Base-by-base conservation (phyloP, 2,329 filamentous ascomycete species). In the Cercospora sojina region DNA sequence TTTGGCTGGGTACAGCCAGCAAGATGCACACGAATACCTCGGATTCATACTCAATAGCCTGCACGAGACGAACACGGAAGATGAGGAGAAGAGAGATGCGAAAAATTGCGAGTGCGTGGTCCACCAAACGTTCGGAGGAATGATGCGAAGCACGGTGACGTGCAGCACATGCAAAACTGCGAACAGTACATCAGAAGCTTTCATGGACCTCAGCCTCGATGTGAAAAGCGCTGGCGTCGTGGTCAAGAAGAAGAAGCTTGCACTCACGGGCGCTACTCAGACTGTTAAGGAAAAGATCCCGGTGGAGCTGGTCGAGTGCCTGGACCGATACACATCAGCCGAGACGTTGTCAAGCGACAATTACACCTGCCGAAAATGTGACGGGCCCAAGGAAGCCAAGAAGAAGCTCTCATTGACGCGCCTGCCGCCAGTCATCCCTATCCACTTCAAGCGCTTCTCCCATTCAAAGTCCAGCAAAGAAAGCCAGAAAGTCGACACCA, bases 21-120 rank as follows among this genome's bases (percentile, higher is more conserved):
- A 98, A 81, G 94, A 98, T 76, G 94, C 94, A 0, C 94, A 98
- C 76, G 94, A 98, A 77, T 98, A 96, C 80, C 96, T 97, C 78
- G 93, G 97, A 77, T 97, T 96, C 75, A 86, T 98, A 35, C 90
- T 96, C 38, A 94, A 97, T 80, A 91, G 95, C 73, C 84, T 99
- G 16, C 94, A 97, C 76, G 88, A 81, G 9, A 83, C 92, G 47
- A 95, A 93, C 72, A 85, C 86, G 43, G 89, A 77, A 35, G 74
- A 75, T 56, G 74, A 77, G 13, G 75, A 77, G 20, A 70, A 55
- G 47, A 71, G 72, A 29, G 74, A 75, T 41, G 69, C 69, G 16
- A 74, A 76, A 51, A 76, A 80, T 68, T 98, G 95, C 82, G 87
- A 89, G 66, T 99, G 94, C 79, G 91, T 98, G 74, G 90, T 98